Conservation (phyloP, 139 green algal genomes). For the Coelastrella sp. region DNA sequence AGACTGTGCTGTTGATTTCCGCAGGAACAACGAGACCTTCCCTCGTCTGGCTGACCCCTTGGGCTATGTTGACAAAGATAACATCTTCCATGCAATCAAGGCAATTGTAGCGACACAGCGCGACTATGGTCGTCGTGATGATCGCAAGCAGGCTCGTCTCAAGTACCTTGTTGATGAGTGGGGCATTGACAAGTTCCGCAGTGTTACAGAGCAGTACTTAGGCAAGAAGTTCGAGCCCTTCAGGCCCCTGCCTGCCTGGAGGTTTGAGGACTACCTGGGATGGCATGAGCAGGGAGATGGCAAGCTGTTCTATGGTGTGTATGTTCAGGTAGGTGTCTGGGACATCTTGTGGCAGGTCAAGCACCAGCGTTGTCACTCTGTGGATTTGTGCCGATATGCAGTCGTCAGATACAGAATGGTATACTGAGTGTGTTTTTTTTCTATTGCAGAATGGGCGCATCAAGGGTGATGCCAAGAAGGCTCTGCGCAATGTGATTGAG, state of each 20-base stretch:
- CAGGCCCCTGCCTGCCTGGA: constrained; percentile 91
- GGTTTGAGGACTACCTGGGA: constrained; percentile 96
- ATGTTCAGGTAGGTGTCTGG: constrained; percentile 85
- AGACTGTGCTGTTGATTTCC: constrained; percentile 11
- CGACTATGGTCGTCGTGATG: constrained; percentile 98
- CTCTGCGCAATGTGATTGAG: constrained; percentile 88
- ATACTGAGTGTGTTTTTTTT: neutral
- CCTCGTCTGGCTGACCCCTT: constrained; percentile 90
- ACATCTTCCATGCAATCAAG: constrained; percentile 96
- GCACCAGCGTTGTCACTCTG: neutral
- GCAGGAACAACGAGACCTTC: constrained; percentile 89
- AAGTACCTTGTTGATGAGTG: constrained; percentile 99
- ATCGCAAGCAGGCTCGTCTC: constrained; percentile 93
- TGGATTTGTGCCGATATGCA: neutral
- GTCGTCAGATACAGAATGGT: neutral
- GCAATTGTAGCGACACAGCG: constrained; percentile 95
- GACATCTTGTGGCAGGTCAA: too few species aligned
- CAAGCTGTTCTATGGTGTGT: constrained; percentile 90
- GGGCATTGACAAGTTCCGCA: constrained; percentile 95
- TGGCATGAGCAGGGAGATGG: constrained; percentile 97
- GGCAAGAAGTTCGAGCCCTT: constrained; percentile 96
- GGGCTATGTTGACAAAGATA: constrained; percentile 94
- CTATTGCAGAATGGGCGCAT: constrained; percentile 72
- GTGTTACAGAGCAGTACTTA: constrained; percentile 97
- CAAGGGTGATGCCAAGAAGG: constrained; percentile 91